Percentiles rank a stretch among this genome's conserved stretches.
Conservation (phyloP, 2,329 filamentous ascomycete genomes). For the Pseudogymnoascus pannorum region DNA sequence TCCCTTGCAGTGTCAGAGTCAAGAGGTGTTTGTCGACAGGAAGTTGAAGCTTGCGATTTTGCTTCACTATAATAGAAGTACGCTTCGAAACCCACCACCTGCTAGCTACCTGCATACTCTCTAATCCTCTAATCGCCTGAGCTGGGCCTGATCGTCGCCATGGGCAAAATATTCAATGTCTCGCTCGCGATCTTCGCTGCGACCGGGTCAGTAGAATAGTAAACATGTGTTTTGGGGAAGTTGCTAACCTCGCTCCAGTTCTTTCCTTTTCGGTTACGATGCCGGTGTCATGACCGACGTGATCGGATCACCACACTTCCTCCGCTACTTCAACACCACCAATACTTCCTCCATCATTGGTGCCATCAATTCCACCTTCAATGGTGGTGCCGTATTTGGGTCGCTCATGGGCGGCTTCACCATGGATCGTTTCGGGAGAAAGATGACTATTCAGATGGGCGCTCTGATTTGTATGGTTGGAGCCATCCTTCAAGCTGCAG, state of each 20-base stretch:
- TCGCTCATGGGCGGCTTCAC: slow-evolving; percentile 36
- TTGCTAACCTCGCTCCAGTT: slow-evolving; percentile 20
- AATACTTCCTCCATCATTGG: slow-evolving; percentile 31
- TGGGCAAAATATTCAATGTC: slow-evolving; percentile 37
- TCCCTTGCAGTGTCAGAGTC: not conserved
- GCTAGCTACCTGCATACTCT: too few relatives aligned
- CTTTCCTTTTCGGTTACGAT: slow-evolving; percentile 34
- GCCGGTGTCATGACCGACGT: slow-evolving; percentile 29
- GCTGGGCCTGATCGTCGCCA: slow-evolving; percentile 17
- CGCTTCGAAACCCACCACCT: not conserved
- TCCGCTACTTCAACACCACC: slow-evolving; percentile 30
- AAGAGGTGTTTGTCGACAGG: not conserved
- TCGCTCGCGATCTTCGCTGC: slow-evolving; percentile 36
- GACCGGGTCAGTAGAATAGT: slow-evolving; percentile 26
- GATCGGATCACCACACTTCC: slow-evolving; percentile 24
- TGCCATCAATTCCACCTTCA: slow-evolving; percentile 59
- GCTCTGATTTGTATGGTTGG: slow-evolving; percentile 51
- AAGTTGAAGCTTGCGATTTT: not conserved
- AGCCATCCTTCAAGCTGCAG: slow-evolving; percentile 51
- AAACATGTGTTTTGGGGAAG: not conserved
- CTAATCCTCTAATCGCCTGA: not conserved
- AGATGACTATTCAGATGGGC: slow-evolving; percentile 50
- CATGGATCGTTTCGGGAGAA: slow-evolving; percentile 51
- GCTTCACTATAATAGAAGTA: not conserved
- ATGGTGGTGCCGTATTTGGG: slow-evolving; percentile 46